These are phyloP conservation scores for Symbiodinium natans DNA, from an alignment of 73 alveolate species.

Conservation along the genomic window DNA sequence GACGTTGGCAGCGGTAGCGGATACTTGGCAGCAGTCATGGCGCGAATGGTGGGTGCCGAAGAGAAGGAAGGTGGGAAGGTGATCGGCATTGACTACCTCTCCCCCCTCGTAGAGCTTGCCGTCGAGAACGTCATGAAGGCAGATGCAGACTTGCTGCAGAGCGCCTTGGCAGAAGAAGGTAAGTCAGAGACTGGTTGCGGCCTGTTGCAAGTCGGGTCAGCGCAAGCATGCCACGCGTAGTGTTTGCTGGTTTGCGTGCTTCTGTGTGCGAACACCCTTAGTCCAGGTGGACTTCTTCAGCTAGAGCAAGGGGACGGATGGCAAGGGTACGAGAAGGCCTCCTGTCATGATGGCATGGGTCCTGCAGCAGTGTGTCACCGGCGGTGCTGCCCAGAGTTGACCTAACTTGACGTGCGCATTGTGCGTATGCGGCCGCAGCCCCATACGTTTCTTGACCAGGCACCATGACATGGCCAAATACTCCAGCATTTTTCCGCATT, in stretches of 20 bases:
- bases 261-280: not conserved
- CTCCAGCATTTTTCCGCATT: no score
- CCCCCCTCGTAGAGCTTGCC: conserved; percentile 95
- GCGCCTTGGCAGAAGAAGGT: conserved; percentile 4
- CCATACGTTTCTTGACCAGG: no score
- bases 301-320: conserved; percentile 87
- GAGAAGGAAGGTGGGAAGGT: conserved; percentile 94
- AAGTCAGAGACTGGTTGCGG: no score
- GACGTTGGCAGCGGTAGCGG: conserved; percentile 98
- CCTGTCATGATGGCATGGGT: no score
- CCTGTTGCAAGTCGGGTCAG: no score
- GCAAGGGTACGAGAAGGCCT: conserved; percentile 80
- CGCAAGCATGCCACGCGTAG: no score
- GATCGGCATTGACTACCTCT: conserved; percentile 95
- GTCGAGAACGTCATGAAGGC: conserved; percentile 95
- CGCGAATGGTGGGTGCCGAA: conserved; percentile 96
- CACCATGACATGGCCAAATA: no score
- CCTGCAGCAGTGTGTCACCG: no score
- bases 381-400: no score
- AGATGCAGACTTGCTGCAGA: conserved; percentile 68
- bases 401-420: no score
- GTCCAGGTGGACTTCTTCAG: conserved; percentile 53
- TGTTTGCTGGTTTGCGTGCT: not conserved
- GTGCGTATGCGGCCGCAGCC: no score
- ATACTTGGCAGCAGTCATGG: conserved; percentile 96